Evolutionary conservation across 2,329 filamentous ascomycete species (phyloP).

Genomic region (Beauveria varroae): DNA sequence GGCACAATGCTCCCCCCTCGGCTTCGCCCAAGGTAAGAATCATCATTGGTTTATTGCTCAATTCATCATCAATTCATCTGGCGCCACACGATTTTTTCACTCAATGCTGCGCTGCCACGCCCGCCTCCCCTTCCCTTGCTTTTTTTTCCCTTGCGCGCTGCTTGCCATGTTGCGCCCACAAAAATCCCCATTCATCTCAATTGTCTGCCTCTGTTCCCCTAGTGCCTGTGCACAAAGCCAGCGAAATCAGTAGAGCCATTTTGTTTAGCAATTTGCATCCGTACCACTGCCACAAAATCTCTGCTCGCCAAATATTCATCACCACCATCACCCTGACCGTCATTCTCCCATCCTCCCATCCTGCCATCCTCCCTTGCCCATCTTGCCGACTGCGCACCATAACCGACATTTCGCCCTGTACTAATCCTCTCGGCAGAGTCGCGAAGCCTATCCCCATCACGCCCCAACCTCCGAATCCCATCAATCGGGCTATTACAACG

Average conservation of each 20-base stretch:
- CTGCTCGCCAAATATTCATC: background rate
- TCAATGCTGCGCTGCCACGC: background rate
- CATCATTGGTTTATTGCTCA: slow-evolving; percentile 17
- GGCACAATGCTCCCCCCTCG: slow-evolving; percentile 36
- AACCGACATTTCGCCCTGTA: slow-evolving; percentile 17
- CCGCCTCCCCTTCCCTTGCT: background rate
- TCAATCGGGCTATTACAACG: slow-evolving; percentile 40
- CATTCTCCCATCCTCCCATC: slow-evolving; percentile 15
- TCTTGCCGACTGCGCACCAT: background rate
- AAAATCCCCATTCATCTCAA: slow-evolving; percentile 10
- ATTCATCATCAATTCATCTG: background rate
- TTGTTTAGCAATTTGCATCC: background rate
- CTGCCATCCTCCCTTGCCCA: slow-evolving; percentile 11
- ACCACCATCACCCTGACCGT: background rate
- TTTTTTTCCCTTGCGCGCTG: background rate
- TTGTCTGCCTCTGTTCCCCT: slow-evolving; percentile 1
- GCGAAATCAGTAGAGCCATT: background rate
- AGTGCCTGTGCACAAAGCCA: slow-evolving; percentile 9
- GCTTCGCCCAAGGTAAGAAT: slow-evolving; percentile 41
- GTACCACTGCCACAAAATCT: slow-evolving; percentile 4
- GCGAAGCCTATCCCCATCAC: slow-evolving; percentile 42
- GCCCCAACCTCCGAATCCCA: slow-evolving; percentile 35
- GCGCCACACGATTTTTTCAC: background rate
- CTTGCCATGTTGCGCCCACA: slow-evolving; percentile 4
- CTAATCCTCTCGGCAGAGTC: slow-evolving; percentile 30